Conservation (phyloP, 805 yeast genomes). For the Kluyveromyces lactis region DNA sequence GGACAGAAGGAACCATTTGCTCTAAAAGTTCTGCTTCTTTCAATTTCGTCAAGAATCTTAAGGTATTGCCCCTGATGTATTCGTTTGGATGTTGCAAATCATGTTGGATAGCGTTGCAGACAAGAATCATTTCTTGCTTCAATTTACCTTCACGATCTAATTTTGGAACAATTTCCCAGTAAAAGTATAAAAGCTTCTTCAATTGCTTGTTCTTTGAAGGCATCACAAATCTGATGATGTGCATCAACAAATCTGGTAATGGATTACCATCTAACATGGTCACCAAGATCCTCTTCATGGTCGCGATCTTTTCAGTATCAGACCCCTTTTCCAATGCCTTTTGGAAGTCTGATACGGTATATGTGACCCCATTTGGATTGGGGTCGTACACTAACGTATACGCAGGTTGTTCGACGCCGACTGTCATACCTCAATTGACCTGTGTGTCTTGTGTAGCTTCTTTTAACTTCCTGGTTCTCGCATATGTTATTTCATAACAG, state of each 20-base stretch:
- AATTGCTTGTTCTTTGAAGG: constrained; percentile 87
- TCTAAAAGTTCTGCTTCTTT: constrained; percentile 91
- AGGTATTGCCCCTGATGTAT: constrained; percentile 89
- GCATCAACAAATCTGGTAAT: constrained; percentile 90
- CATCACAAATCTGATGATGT: constrained; percentile 93
- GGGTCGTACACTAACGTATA: constrained; percentile 80
- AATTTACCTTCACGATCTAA: constrained; percentile 79
- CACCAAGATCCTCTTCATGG: constrained; percentile 82
- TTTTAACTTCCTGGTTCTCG: no score
- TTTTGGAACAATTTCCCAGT: constrained; percentile 98
- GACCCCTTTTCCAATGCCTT: constrained; percentile 76
- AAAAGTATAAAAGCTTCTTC: constrained; percentile 85
- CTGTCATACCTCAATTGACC: constrained; percentile 12
- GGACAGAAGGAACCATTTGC: constrained; percentile 87
- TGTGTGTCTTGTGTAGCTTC: not conserved
- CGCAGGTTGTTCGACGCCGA: constrained; percentile 33
- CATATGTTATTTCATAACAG: no score
- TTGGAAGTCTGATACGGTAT: constrained; percentile 64
- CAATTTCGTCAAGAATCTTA: constrained; percentile 83
- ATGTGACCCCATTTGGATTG: constrained; percentile 49
- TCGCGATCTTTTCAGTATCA: constrained; percentile 78
- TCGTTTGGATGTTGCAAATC: constrained; percentile 98
- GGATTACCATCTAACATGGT: constrained; percentile 89
- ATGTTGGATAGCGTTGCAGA: constrained; percentile 94
- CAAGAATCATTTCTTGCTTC: constrained; percentile 97